Evolutionary conservation across 1,139 yeast genomes (phyloP).

Genomic region (Geotrichum europaeum): DNA sequence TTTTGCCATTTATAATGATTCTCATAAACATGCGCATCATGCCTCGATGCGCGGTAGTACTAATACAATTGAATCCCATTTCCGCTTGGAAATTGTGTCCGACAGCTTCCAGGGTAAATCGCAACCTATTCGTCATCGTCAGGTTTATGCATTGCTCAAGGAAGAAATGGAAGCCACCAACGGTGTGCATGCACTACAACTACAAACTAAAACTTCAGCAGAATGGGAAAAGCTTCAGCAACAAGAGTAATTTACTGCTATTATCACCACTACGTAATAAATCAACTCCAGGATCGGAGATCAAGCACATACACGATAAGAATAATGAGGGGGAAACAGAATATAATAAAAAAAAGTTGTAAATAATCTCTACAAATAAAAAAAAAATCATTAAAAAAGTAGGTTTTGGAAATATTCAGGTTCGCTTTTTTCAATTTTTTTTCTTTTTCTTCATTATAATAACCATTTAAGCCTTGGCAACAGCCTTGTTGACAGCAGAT

Average conservation of each 20-base stretch:
- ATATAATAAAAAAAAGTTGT: neutral
- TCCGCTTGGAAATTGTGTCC: constrained; percentile 60
- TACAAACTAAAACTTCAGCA: constrained; percentile 70
- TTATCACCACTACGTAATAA: neutral
- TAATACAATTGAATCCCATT: constrained; percentile 81
- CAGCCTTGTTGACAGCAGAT: constrained; percentile 86
- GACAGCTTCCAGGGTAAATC: constrained; percentile 59
- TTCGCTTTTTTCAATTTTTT: constrained; percentile 8
- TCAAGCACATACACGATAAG: neutral
- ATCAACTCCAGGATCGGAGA: neutral
- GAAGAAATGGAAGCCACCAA: constrained; percentile 59
- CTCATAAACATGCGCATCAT: constrained; percentile 85
- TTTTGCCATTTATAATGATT: constrained; percentile 67
- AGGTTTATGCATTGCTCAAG: constrained; percentile 60
- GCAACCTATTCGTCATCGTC: constrained; percentile 73
- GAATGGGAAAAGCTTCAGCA: constrained; percentile 28
- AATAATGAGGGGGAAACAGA: neutral
- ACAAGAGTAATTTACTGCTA: neutral
- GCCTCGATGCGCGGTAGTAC: constrained; percentile 70
- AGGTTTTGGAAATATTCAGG: constrained; percentile 9
- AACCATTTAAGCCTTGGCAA: constrained; percentile 70
- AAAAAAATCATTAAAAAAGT: neutral
- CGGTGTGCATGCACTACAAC: constrained; percentile 86
- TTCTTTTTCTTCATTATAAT: constrained; percentile 8
- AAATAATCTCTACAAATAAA: neutral